These are phyloP conservation scores for Sporothrix sp. DNA, from an alignment of 2,329 filamentous ascomycete genomes.

Conservation along the genomic window DNA sequence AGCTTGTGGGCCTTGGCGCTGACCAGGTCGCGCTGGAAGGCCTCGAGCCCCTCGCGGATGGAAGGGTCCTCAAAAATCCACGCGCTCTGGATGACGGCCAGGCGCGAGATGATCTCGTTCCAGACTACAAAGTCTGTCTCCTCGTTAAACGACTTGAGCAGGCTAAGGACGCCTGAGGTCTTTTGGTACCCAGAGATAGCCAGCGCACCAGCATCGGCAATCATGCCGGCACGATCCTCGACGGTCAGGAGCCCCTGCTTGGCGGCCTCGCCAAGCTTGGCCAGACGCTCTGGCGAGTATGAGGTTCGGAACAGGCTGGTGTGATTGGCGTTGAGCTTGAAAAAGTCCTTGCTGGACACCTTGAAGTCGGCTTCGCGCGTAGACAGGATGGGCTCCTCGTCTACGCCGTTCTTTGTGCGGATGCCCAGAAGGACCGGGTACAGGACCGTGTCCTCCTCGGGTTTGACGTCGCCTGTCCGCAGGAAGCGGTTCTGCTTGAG, in stretches of 20 bases:
- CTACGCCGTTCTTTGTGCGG: constrained; percentile 71
- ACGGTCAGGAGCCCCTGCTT: constrained; percentile 71
- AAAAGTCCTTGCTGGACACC: constrained; percentile 74
- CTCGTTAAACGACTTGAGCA: constrained; percentile 75
- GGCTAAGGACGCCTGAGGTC: constrained; percentile 76
- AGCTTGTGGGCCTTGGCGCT: constrained; percentile 73
- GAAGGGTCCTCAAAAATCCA: constrained; percentile 81
- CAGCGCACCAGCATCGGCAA: constrained; percentile 82
- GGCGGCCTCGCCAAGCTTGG: constrained; percentile 80
- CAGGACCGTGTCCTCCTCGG: constrained; percentile 79
- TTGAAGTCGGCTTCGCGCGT: constrained; percentile 69
- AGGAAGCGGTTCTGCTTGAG: constrained; percentile 94
- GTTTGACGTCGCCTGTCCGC: constrained; percentile 83
- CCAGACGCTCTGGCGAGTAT: constrained; percentile 72
- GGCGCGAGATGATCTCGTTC: constrained; percentile 77
- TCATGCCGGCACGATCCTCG: constrained; percentile 90
- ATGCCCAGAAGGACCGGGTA: constrained; percentile 87
- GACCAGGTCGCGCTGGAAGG: constrained; percentile 71
- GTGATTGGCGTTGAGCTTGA: constrained; percentile 93
- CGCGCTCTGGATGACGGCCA: constrained; percentile 68
- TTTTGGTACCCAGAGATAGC: constrained; percentile 87
- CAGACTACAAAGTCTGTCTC: constrained; percentile 90
- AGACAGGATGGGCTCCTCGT: constrained; percentile 61
- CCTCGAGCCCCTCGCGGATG: constrained; percentile 64
- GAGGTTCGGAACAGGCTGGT: constrained; percentile 86